phyloP scores from a whole-genome alignment of 179 eudicot genomes.

The Amaranthus tricolor region DNA sequence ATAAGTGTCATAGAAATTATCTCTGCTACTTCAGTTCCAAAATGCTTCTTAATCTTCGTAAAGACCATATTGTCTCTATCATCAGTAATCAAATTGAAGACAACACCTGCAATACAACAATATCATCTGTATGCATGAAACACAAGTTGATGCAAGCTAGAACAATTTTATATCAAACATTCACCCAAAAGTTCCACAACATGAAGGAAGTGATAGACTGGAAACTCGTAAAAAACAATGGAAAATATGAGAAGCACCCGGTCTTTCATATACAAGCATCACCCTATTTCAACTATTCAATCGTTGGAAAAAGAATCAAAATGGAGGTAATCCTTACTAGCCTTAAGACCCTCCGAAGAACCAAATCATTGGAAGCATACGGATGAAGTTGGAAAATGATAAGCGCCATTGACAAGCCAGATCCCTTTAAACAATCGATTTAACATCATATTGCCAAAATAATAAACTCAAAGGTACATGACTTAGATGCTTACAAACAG shows the following conservation, averaged over 20 bases:
- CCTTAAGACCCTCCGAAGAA: too few species aligned
- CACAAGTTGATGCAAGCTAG: background rate
- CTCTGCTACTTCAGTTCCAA: slow-evolving; percentile 47
- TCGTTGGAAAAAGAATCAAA: too few species aligned
- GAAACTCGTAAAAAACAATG: background rate
- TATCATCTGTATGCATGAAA: background rate
- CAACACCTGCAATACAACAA: slow-evolving; percentile 53
- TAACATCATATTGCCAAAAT: too few species aligned
- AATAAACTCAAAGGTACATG: too few species aligned
- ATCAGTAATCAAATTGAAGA: slow-evolving; percentile 55
- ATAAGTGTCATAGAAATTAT: slow-evolving; percentile 25
- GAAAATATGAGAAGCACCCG: background rate
- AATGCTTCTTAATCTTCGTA: slow-evolving; percentile 66
- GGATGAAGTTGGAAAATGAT: too few species aligned
- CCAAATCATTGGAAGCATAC: too few species aligned
- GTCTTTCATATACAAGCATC: background rate
- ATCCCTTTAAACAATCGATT: too few species aligned
- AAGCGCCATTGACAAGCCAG: too few species aligned
- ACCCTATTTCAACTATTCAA: background rate
- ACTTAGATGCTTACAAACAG: too few species aligned
- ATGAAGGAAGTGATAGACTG: background rate
- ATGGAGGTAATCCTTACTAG: too few species aligned
- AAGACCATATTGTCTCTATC: slow-evolving; percentile 51
- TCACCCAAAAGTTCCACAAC: background rate
- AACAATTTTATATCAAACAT: background rate